These are phyloP conservation scores for Gamarada debralockiae DNA, from an alignment of 495 filamentous ascomycete genomes.

Conservation along the genomic window DNA sequence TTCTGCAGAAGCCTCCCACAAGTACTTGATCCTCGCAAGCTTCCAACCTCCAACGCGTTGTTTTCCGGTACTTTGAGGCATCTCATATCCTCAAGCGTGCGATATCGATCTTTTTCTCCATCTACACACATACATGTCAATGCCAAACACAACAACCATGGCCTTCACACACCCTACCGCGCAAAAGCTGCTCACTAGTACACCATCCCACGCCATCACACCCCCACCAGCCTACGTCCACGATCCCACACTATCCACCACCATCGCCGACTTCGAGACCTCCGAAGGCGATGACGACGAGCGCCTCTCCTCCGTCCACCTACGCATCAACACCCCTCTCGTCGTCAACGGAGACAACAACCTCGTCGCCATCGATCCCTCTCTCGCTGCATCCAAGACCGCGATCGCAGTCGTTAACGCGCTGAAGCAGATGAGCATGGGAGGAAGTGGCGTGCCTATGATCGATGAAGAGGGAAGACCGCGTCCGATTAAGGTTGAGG, in stretches of 20 bases:
- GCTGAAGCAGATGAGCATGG: conserved; percentile 18
- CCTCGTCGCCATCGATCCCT: conserved; percentile 13
- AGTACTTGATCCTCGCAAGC: too few relatives aligned
- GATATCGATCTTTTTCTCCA: too few relatives aligned
- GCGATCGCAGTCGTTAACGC: conserved; percentile 16
- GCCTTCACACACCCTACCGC: not conserved
- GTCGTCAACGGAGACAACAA: conserved; percentile 25
- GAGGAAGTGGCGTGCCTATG: conserved; percentile 23
- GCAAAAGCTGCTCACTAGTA: conserved; percentile 11
- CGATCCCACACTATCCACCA: not conserved
- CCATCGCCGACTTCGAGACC: not conserved
- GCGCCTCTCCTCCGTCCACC: conserved; percentile 13
- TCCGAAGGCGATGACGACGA: conserved; percentile 1
- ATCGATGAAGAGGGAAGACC: conserved; percentile 27
- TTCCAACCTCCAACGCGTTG: too few relatives aligned
- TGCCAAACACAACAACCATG: not conserved
- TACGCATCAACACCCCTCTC: conserved; percentile 21
- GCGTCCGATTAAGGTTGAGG: conserved; percentile 21
- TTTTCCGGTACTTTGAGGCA: too few relatives aligned
- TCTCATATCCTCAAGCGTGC: too few relatives aligned
- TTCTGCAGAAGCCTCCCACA: too few relatives aligned
- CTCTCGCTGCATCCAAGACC: conserved; percentile 10
- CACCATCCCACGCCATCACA: not conserved
- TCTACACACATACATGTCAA: too few relatives aligned
- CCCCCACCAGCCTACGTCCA: conserved; percentile 6